These are phyloP conservation scores for Macaranga tanarius DNA, from an alignment of 441 rosid species.

Conservation along the genomic window DNA sequence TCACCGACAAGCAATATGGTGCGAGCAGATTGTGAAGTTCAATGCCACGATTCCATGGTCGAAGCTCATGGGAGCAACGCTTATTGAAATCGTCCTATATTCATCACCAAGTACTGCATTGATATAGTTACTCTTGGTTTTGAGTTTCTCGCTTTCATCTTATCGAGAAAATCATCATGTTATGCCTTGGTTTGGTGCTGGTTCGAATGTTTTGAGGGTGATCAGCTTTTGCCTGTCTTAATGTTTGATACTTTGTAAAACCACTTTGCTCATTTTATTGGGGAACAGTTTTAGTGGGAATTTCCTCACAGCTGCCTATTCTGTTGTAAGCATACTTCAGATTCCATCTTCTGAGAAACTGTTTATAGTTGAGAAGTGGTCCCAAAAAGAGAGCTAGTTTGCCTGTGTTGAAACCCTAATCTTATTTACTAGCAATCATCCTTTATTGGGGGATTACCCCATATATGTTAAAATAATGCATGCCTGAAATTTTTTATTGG, in stretches of 20 bases:
- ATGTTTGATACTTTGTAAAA: slow-evolving; percentile 27
- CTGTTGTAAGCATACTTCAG: slow-evolving; percentile 22
- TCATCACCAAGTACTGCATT: slow-evolving; percentile 28
- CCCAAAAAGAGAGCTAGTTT: slow-evolving; percentile 43
- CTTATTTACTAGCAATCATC: slow-evolving; percentile 31
- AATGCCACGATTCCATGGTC: slow-evolving; percentile 56
- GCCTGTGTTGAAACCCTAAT: slow-evolving; percentile 41
- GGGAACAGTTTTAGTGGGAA: slow-evolving; percentile 41
- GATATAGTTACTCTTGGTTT: slow-evolving; percentile 32
- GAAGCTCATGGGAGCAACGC: slow-evolving; percentile 45
- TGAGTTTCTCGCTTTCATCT: slow-evolving; percentile 28
- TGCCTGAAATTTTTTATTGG: slow-evolving; percentile 42
- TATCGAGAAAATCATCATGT: slow-evolving; percentile 31
- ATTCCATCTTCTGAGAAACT: slow-evolving; percentile 35
- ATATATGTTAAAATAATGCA: slow-evolving; percentile 33
- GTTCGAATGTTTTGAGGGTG: slow-evolving; percentile 26
- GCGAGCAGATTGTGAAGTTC: slow-evolving; percentile 44
- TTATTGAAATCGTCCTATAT: slow-evolving; percentile 29
- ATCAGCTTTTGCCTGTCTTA: slow-evolving; percentile 45
- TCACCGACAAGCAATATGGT: slow-evolving; percentile 31
- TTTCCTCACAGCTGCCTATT: slow-evolving; percentile 18
- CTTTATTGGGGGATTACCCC: slow-evolving; percentile 29
- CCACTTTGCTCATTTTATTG: slow-evolving; percentile 25
- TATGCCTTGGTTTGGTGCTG: slow-evolving; percentile 27
- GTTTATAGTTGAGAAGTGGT: slow-evolving; percentile 87